These are phyloP conservation scores for Diaporthe vexans DNA, from an alignment of 2,329 filamentous ascomycete species.

Conservation along the genomic window DNA sequence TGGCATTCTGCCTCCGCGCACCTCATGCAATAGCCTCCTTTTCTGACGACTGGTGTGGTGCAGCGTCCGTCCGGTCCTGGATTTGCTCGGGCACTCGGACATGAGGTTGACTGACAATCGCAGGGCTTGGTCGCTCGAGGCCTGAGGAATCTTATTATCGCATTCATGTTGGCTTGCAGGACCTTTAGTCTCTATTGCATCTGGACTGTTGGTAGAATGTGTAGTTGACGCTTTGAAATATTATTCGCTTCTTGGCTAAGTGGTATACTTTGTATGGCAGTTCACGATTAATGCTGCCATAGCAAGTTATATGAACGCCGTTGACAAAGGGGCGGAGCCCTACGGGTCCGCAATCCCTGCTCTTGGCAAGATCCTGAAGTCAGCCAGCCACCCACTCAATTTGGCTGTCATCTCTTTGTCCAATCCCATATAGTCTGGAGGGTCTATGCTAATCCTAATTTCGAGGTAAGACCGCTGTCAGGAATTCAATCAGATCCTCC, in stretches of 20 bases:
- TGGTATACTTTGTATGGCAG: too few species aligned
- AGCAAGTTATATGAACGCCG: not conserved
- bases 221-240: not conserved
- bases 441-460: not conserved
- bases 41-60: slow-evolving; percentile 5
- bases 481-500: slow-evolving; percentile 56
- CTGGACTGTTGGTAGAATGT: not conserved
- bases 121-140: not conserved
- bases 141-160: not conserved
- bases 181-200: not conserved
- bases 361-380: not conserved
- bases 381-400: not conserved
- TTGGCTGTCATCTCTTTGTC: not conserved
- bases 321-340: not conserved
- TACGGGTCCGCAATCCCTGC: not conserved
- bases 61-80: not conserved
- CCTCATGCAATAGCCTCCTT: not conserved
- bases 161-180: not conserved
- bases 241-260: not conserved
- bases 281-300: not conserved
- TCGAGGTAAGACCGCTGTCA: slow-evolving; percentile 29
- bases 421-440: not conserved
- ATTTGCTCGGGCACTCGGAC: slow-evolving; percentile 14
- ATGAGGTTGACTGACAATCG: not conserved
- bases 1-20: not conserved